phyloP scores from a whole-genome alignment of 2,329 filamentous ascomycete genomes.

The Purpureocillium takamizusanense region DNA sequence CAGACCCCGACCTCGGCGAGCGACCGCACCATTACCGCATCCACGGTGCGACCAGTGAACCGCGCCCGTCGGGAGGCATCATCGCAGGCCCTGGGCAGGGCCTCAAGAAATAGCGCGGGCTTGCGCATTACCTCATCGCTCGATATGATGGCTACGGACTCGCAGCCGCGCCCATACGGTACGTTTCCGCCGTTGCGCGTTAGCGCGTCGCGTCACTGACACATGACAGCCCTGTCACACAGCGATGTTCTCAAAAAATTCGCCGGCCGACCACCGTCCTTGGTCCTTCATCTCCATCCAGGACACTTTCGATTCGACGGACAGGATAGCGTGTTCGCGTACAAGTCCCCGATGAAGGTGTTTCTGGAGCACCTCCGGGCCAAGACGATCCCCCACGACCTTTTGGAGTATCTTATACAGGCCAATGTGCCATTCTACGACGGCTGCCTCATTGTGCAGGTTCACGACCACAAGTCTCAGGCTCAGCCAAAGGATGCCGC shows the following conservation, averaged over 20 bases:
- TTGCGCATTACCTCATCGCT: slow-evolving; percentile 38
- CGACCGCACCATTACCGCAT: slow-evolving; percentile 28
- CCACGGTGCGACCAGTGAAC: slow-evolving; percentile 40
- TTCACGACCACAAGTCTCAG: slow-evolving; percentile 76
- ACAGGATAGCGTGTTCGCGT: slow-evolving; percentile 85
- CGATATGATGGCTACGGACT: slow-evolving; percentile 28
- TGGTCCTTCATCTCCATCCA: slow-evolving; percentile 77
- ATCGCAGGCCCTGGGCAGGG: slow-evolving; percentile 33
- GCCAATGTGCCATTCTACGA: slow-evolving; percentile 79
- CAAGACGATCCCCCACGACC: slow-evolving; percentile 79
- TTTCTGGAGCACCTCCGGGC: slow-evolving; percentile 67
- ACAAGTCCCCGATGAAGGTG: slow-evolving; percentile 83
- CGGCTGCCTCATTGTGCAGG: slow-evolving; percentile 85
- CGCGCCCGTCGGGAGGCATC: slow-evolving; percentile 50
- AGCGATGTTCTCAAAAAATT: slow-evolving; percentile 86
- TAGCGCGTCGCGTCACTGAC: not conserved
- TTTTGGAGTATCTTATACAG: slow-evolving; percentile 68
- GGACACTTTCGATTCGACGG: slow-evolving; percentile 88
- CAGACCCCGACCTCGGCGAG: slow-evolving; percentile 23
- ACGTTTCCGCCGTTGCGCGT: slow-evolving; percentile 7
- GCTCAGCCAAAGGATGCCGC: slow-evolving; percentile 51
- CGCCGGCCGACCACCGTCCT: slow-evolving; percentile 64
- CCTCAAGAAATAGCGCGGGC: slow-evolving; percentile 41
- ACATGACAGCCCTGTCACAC: too few species aligned
- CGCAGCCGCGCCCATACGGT: slow-evolving; percentile 46